Evolutionary conservation across 2,329 filamentous ascomycete genomes (phyloP).

Genomic region (Sclerotinia spermophila): DNA sequence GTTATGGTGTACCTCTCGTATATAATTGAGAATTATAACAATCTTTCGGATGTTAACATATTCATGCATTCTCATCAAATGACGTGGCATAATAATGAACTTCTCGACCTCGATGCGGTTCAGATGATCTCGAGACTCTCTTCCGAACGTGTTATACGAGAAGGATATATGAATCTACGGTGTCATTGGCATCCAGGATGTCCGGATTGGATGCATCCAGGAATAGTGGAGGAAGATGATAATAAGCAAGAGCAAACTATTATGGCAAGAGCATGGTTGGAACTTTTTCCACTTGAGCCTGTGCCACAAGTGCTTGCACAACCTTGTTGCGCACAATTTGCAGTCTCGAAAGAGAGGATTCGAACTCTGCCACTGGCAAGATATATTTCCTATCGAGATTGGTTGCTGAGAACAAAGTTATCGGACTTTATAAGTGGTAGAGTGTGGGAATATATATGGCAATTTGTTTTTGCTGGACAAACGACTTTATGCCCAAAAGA

Average conservation of each 20-base stretch:
- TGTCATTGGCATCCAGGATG: constrained; percentile 59
- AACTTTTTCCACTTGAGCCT: constrained; percentile 28
- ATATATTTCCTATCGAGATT: constrained; percentile 55
- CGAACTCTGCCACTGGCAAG: constrained; percentile 46
- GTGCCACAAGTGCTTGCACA: constrained; percentile 48
- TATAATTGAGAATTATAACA: constrained; percentile 59
- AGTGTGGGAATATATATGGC: constrained; percentile 64
- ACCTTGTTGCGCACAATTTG: constrained; percentile 65
- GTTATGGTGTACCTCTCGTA: constrained; percentile 46
- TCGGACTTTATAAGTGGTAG: constrained; percentile 54
- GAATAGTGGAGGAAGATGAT: constrained; percentile 12
- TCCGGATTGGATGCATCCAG: constrained; percentile 45
- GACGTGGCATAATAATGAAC: constrained; percentile 37
- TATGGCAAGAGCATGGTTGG: constrained; percentile 39
- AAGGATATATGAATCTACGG: constrained; percentile 58
- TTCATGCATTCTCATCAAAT: constrained; percentile 47
- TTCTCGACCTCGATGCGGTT: constrained; percentile 38
- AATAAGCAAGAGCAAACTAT: constrained; percentile 7
- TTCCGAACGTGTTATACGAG: constrained; percentile 42
- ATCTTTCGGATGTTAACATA: constrained; percentile 40
- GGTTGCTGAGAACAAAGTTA: constrained; percentile 55
- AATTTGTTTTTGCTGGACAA: constrained; percentile 57
- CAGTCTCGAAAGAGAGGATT: constrained; percentile 53
- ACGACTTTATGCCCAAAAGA: constrained; percentile 31
- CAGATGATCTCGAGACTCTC: constrained; percentile 29